phyloP scores from a whole-genome alignment of 176 grass and related monocot species.

The Phragmites australis region DNA sequence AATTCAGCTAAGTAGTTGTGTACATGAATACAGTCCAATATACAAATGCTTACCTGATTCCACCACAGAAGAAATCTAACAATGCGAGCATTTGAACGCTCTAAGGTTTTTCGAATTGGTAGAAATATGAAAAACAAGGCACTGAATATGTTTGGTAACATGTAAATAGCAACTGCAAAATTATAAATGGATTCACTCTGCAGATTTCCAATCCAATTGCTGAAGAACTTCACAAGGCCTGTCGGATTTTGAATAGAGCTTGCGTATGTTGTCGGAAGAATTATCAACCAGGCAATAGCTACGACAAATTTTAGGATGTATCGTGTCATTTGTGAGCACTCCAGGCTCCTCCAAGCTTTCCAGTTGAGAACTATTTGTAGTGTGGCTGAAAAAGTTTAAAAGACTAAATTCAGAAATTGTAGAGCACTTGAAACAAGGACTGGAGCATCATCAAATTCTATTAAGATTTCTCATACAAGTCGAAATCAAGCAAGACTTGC shows the following conservation, averaged over 20 bases:
- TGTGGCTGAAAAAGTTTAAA: constrained; percentile 53
- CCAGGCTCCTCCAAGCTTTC: constrained; percentile 88
- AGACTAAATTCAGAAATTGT: constrained; percentile 31
- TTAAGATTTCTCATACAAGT: constrained; percentile 4
- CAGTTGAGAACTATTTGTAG: constrained; percentile 87
- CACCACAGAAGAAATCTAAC: constrained; percentile 90
- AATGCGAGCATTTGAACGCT: constrained; percentile 67
- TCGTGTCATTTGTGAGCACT: constrained; percentile 67
- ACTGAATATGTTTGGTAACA: constrained; percentile 87
- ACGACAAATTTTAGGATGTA: constrained; percentile 81
- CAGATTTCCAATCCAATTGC: constrained; percentile 73
- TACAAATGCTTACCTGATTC: constrained; percentile 73
- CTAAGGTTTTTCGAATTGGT: constrained; percentile 56
- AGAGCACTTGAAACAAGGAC: constrained; percentile 9
- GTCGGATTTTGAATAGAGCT: constrained; percentile 81
- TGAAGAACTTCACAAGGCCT: constrained; percentile 81
- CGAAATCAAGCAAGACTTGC: neutral
- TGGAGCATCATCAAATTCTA: neutral
- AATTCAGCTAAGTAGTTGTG: constrained; percentile 22
- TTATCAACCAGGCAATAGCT: constrained; percentile 86
- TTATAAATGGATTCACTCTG: constrained; percentile 77
- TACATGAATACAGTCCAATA: constrained; percentile 19
- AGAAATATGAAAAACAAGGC: constrained; percentile 87
- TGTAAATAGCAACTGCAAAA: constrained; percentile 84
- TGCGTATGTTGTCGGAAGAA: constrained; percentile 70